Percentiles rank a stretch among this genome's conserved stretches.
Evolutionary conservation across 2,329 filamentous ascomycete genomes (phyloP).

Genomic region (Fusarium brevicatenulatum): DNA sequence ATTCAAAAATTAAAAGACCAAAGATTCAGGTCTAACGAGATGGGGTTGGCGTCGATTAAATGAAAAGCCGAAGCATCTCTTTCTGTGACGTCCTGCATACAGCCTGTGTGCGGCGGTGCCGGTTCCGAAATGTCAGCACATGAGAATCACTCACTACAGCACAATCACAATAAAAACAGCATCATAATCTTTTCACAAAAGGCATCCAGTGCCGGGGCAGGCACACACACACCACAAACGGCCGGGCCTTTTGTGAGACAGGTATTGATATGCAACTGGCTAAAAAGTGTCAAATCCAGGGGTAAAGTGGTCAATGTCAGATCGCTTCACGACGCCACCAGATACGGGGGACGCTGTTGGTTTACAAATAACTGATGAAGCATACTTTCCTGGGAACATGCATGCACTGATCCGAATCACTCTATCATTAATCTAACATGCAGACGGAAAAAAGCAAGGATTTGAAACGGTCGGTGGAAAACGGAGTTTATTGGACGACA

Average conservation of each 20-base stretch:
- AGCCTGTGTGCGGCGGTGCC: not conserved
- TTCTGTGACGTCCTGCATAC: not conserved
- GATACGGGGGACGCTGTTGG: not conserved
- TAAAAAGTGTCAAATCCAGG: conserved; percentile 16
- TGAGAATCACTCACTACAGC: not conserved
- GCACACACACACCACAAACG: not conserved
- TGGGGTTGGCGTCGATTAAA: conserved; percentile 28
- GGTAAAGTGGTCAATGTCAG: not conserved
- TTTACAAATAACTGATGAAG: not conserved
- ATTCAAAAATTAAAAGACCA: not conserved
- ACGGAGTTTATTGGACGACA: not conserved
- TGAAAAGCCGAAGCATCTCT: not conserved
- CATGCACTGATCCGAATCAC: not conserved
- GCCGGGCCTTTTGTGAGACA: conserved; percentile 7
- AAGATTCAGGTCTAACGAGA: not conserved
- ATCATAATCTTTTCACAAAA: not conserved
- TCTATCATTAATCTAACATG: not conserved
- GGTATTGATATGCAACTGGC: conserved; percentile 6
- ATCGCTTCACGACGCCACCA: not conserved
- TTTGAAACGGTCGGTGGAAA: not conserved
- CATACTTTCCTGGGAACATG: not conserved
- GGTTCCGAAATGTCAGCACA: not conserved
- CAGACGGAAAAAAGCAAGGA: not conserved
- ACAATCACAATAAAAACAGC: not conserved
- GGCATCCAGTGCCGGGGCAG: not conserved